phyloP scores from a whole-genome alignment of 2,329 filamentous ascomycete species.

The Chaetomiaceae sp. region DNA sequence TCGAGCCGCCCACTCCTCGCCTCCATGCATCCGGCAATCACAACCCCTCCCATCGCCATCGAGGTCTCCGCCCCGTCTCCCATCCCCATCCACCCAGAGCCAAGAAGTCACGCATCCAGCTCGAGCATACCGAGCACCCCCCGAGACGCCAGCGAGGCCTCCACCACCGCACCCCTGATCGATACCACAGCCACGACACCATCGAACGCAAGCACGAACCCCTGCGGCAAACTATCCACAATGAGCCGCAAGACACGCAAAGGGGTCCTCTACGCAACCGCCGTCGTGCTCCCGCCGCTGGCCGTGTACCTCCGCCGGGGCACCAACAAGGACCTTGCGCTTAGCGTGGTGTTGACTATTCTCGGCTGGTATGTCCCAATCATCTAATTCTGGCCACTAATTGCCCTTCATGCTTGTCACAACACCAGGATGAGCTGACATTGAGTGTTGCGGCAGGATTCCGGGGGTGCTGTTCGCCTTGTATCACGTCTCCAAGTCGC shows the following conservation, averaged over 20 bases:
- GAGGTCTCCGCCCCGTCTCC: not conserved
- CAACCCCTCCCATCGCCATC: not conserved
- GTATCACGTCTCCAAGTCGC: constrained; percentile 9
- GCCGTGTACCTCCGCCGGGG: constrained; percentile 13
- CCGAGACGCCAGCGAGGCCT: no score
- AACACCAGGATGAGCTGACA: no score
- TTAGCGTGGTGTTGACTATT: constrained; percentile 7
- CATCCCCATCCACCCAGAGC: not conserved
- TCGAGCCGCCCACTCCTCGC: no score
- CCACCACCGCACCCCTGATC: not conserved
- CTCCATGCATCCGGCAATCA: not conserved
- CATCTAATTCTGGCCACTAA: no score
- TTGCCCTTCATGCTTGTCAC: not conserved
- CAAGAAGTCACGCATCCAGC: not conserved
- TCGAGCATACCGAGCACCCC: no score
- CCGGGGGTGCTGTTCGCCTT: no score
- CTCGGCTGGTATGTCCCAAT: constrained; percentile 6
- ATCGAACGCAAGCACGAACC: not conserved
- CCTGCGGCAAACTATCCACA: not conserved
- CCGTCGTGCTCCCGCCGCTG: constrained; percentile 10
- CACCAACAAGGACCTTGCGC: not conserved
- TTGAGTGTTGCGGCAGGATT: no score
- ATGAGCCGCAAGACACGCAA: constrained; percentile 5
- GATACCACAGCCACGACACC: not conserved
- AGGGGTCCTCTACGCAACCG: constrained; percentile 5